Evolutionary conservation across 805 yeast genomes (phyloP).

Genomic region (Cyberlindnera sargentensis): DNA sequence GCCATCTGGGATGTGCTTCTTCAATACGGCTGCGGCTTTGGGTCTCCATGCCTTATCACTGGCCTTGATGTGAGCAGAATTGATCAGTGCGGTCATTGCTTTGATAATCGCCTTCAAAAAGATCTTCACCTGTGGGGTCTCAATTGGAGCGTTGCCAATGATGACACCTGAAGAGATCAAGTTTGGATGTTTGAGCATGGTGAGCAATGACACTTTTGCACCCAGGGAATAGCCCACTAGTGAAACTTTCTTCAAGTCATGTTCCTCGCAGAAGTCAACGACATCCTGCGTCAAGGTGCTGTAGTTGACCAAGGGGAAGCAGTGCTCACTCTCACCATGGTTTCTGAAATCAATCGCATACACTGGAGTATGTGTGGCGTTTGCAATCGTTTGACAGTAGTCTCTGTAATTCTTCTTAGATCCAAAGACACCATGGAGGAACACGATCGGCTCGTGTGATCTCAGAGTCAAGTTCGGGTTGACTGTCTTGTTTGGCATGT

Average conservation of each 20-base stretch:
- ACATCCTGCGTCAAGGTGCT: conserved; percentile 35
- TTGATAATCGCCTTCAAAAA: conserved; percentile 29
- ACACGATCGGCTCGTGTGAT: conserved; percentile 29
- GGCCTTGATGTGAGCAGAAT: conserved; percentile 15
- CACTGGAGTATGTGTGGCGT: conserved; percentile 26
- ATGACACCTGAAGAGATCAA: conserved; percentile 32
- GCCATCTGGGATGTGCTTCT: conserved; percentile 18
- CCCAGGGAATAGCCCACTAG: conserved; percentile 46
- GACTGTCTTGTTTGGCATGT: conserved; percentile 22
- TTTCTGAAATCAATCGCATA: conserved; percentile 41
- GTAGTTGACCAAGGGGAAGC: conserved; percentile 35
- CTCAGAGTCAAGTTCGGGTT: conserved; percentile 19
- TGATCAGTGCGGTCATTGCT: conserved; percentile 34
- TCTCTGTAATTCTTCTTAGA: conserved; percentile 33
- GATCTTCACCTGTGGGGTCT: conserved; percentile 24
- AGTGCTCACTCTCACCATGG: conserved; percentile 40
- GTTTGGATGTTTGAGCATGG: conserved; percentile 33
- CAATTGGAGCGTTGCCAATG: conserved; percentile 41
- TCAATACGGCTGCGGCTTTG: conserved; percentile 17
- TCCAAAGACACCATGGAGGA: conserved; percentile 46
- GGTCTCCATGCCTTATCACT: conserved; percentile 22
- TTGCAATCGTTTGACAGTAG: conserved; percentile 31
- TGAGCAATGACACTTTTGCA: conserved; percentile 42
- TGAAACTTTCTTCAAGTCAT: conserved; percentile 23
- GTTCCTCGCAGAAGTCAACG: conserved; percentile 26